Conservation (phyloP, 495 filamentous ascomycete genomes). For the Ascobolus immersus region DNA sequence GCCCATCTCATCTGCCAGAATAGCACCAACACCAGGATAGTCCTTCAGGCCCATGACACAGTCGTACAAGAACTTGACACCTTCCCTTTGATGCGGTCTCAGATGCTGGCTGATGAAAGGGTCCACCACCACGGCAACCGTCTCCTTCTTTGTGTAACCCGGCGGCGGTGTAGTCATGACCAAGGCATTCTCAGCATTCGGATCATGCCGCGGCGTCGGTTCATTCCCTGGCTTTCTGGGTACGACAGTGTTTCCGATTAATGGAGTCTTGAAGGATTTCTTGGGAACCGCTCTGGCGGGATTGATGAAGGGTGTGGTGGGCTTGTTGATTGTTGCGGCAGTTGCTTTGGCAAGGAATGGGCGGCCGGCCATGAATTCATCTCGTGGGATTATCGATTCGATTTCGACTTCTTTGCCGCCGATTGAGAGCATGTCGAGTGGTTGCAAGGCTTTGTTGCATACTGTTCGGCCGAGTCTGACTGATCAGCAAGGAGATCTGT, state of each 20-base stretch:
- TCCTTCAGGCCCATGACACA: slow-evolving; percentile 58
- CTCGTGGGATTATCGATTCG: slow-evolving; percentile 35
- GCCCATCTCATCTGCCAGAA: slow-evolving; percentile 67
- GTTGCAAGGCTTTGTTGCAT: slow-evolving; percentile 29
- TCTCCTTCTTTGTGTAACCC: slow-evolving; percentile 27
- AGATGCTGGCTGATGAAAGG: slow-evolving; percentile 39
- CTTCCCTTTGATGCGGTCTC: slow-evolving; percentile 51
- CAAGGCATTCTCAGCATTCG: slow-evolving; percentile 31
- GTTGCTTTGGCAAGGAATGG: slow-evolving; percentile 20
- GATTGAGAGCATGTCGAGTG: slow-evolving; percentile 37
- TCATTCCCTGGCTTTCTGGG: slow-evolving; percentile 19
- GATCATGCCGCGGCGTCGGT: slow-evolving; percentile 42
- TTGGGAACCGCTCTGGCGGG: background rate
- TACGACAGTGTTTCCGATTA: slow-evolving; percentile 29
- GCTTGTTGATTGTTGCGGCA: background rate
- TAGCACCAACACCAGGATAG: slow-evolving; percentile 47
- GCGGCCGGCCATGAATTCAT: slow-evolving; percentile 35
- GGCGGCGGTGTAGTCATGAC: slow-evolving; percentile 37
- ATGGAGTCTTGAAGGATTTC: slow-evolving; percentile 32
- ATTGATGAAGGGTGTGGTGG: background rate
- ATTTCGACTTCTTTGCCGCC: slow-evolving; percentile 53
- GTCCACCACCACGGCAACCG: slow-evolving; percentile 65
- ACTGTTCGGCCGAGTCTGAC: slow-evolving; percentile 24
- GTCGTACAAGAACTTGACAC: slow-evolving; percentile 56
- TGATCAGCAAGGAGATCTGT: background rate